These are phyloP conservation scores for Fereydounia khargensis DNA, from an alignment of 1,284 basidiomycete genomes.

Conservation along the genomic window DNA sequence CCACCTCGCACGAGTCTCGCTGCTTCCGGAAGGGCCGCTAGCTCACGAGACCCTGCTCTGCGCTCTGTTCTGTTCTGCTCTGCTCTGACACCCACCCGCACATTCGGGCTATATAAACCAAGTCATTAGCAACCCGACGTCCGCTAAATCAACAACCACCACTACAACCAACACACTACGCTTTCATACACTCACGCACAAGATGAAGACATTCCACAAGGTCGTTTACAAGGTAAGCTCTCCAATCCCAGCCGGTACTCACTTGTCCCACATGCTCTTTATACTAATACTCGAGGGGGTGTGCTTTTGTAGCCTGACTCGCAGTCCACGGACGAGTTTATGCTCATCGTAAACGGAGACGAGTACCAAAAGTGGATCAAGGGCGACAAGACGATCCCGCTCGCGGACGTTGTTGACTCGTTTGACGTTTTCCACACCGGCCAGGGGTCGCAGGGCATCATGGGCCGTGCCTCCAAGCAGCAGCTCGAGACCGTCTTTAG, in stretches of 20 bases:
- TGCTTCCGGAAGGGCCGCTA: too few relatives aligned
- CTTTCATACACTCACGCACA: not conserved
- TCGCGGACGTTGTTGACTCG: constrained; percentile 57
- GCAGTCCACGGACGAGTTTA: constrained; percentile 57
- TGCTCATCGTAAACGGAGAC: constrained; percentile 55
- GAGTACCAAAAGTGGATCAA: constrained; percentile 57
- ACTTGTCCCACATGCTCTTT: too few relatives aligned
- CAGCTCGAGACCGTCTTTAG: constrained; percentile 57
- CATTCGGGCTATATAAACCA: too few relatives aligned
- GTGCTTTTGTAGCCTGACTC: too few relatives aligned
- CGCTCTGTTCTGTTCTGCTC: too few relatives aligned
- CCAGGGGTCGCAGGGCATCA: constrained; percentile 58
- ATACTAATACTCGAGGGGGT: too few relatives aligned
- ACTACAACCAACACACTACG: not conserved
- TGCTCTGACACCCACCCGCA: too few relatives aligned
- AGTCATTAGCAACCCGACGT: too few relatives aligned
- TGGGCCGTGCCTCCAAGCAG: constrained; percentile 57
- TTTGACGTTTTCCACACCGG: constrained; percentile 59
- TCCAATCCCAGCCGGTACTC: too few relatives aligned
- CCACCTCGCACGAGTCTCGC: too few relatives aligned
- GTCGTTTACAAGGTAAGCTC: constrained; percentile 52
- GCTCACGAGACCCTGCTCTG: too few relatives aligned
- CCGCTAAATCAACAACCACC: not conserved
- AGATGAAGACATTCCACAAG: constrained; percentile 40
- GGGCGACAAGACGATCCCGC: constrained; percentile 58